These are phyloP conservation scores for Sphagnum magellanicum DNA, from an alignment of 228 moss, liverwort and hornwort genomes.

Conservation along the genomic window DNA sequence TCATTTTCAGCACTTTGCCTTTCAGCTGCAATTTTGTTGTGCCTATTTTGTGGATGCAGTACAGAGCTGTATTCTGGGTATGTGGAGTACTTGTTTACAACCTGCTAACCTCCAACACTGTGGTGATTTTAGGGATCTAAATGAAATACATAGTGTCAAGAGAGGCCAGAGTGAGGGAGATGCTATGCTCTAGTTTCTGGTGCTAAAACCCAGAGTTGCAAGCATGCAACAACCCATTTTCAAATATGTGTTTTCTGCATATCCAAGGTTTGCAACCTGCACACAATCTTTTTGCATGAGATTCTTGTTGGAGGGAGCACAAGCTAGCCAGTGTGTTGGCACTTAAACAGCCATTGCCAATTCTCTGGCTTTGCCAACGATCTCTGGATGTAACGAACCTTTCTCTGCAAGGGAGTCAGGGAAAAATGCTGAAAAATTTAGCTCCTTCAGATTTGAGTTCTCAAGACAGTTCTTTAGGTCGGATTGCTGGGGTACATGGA, in stretches of 20 bases:
- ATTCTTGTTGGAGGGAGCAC: neutral
- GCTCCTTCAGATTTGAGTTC: neutral
- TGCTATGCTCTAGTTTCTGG: slow-evolving; percentile 37
- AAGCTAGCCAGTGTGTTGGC: too few species aligned
- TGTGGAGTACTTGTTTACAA: neutral
- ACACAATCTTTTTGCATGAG: slow-evolving; percentile 1
- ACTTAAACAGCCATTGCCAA: too few species aligned
- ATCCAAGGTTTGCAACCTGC: slow-evolving; percentile 23
- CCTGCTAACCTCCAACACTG: neutral
- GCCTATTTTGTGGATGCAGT: neutral
- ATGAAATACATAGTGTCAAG: slow-evolving; percentile 57
- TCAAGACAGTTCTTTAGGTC: neutral
- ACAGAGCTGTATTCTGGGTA: neutral
- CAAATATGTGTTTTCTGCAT: slow-evolving; percentile 9
- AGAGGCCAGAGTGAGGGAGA: slow-evolving; percentile 75
- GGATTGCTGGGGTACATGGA: neutral
- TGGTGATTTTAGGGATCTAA: slow-evolving; percentile 37
- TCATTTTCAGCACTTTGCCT: neutral
- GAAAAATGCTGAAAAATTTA: neutral
- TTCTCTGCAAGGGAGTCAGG: too few species aligned
- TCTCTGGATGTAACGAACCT: neutral
- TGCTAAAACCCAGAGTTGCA: slow-evolving; percentile 2
- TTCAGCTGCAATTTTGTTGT: too few species aligned
- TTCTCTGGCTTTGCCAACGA: neutral
- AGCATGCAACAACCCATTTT: slow-evolving; percentile 14